Percentiles rank a stretch among this genome's conserved stretches.
Conservation (phyloP, 176 grass and related monocot species). For the Oryza longistaminata region DNA sequence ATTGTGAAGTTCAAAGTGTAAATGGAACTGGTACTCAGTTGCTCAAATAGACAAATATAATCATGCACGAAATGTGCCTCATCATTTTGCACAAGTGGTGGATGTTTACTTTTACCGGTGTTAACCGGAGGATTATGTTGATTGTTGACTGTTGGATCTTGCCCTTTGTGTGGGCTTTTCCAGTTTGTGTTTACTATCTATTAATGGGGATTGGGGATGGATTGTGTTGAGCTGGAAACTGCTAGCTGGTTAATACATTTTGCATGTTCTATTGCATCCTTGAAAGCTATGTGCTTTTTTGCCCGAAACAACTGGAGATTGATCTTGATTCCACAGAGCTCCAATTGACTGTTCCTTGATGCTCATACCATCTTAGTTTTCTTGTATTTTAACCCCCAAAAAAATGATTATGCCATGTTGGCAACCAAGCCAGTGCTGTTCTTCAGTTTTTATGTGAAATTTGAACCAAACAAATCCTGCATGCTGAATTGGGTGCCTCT, state of each 20-base stretch:
- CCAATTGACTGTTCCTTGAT: background rate
- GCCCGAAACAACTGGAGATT: background rate
- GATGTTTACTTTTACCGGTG: conserved; percentile 12
- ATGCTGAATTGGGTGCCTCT: background rate
- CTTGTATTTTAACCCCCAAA: too few relatives aligned
- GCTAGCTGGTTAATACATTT: background rate
- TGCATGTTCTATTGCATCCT: background rate
- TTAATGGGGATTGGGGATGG: background rate
- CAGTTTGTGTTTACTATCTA: background rate
- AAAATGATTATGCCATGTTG: background rate
- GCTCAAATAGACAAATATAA: background rate
- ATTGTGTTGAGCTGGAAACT: background rate
- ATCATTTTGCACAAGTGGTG: background rate
- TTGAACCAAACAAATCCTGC: background rate
- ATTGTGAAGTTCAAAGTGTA: conserved; percentile 28
- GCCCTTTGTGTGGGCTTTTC: background rate
- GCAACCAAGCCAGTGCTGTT: background rate
- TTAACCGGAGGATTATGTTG: background rate
- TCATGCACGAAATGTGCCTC: background rate
- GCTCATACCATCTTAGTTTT: background rate
- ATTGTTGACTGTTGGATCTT: background rate
- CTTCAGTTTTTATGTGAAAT: background rate
- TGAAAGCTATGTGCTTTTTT: background rate
- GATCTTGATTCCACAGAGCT: background rate
- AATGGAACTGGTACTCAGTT: background rate